Evolutionary conservation across 75 land plant species (phyloP).

Genomic region (Selaginella moellendorffii): DNA sequence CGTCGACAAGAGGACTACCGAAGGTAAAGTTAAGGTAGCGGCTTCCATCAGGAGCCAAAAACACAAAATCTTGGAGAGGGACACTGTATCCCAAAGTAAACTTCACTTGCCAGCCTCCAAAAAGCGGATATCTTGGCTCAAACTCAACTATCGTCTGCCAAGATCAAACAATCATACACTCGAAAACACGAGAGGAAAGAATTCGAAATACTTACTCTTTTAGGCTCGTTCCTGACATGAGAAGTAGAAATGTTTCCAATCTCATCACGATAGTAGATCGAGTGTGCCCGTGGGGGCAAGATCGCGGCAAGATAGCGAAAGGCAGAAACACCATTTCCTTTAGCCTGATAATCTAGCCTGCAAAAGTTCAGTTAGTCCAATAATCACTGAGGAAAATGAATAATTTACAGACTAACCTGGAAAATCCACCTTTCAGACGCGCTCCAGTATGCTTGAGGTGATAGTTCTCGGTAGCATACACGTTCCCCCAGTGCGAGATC

Average conservation of each 20-base stretch:
- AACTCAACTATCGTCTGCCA: conserved; percentile 79
- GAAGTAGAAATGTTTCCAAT: conserved; percentile 99
- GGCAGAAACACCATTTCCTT: conserved; percentile 40
- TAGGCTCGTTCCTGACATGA: conserved; percentile 51
- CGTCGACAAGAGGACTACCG: conserved; percentile 52
- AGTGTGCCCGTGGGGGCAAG: conserved; percentile 87
- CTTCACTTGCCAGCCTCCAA: conserved; percentile 93
- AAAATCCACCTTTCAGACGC: conserved; percentile 71
- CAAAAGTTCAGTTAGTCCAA: too few relatives aligned
- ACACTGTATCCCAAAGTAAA: conserved; percentile 93
- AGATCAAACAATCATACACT: neutral
- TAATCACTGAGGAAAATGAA: too few relatives aligned
- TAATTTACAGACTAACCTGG: conserved; percentile 41
- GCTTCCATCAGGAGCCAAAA: conserved; percentile 42
- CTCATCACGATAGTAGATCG: conserved; percentile 90
- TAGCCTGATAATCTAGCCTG: conserved; percentile 85
- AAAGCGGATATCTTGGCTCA: conserved; percentile 91
- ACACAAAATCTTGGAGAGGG: conserved; percentile 79
- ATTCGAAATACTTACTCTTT: conserved; percentile 32
- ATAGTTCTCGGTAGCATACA: conserved; percentile 77
- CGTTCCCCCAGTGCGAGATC: conserved; percentile 96
- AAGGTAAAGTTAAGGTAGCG: conserved; percentile 66
- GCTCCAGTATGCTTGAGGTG: conserved; percentile 74
- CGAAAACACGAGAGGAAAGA: neutral
- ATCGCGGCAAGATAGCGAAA: conserved; percentile 55